A percentile compares a stretch with the other conserved stretches of the same genome.
Conservation (phyloP, 1,284 basidiomycete species). For the Cryptococcus neoformans region DNA sequence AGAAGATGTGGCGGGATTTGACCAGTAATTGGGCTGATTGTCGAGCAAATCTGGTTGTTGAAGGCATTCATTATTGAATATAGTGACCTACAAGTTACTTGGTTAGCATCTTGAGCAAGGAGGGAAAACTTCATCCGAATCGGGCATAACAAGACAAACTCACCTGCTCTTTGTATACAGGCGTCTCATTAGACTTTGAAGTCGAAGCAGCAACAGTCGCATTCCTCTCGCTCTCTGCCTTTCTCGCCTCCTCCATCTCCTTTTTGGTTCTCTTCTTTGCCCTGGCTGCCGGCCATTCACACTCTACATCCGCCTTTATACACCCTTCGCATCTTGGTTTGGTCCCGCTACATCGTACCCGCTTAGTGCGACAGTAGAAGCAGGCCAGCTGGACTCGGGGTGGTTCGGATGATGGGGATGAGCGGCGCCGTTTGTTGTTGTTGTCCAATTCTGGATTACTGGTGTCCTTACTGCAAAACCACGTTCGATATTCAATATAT, state of each 20-base stretch:
- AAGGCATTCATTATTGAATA: too few relatives aligned
- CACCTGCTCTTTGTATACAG: neutral
- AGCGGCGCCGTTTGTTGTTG: neutral
- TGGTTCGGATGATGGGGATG: conserved; percentile 2
- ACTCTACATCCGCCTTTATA: conserved; percentile 38
- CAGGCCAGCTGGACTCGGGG: conserved; percentile 35
- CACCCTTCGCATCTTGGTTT: conserved; percentile 46
- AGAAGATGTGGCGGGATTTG: neutral
- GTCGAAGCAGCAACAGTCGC: neutral
- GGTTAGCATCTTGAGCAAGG: too few relatives aligned
- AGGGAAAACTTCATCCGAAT: too few relatives aligned
- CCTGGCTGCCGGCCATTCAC: conserved; percentile 48
- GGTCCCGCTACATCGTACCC: conserved; percentile 48
- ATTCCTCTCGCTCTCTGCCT: conserved; percentile 15
- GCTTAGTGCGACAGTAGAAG: conserved; percentile 46
- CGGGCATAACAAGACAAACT: neutral
- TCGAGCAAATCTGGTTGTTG: neutral
- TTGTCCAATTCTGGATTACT: too few relatives aligned
- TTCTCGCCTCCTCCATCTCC: conserved; percentile 51
- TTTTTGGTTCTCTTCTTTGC: conserved; percentile 49
- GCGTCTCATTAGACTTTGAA: neutral
- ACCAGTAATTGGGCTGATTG: neutral
- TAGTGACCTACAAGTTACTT: neutral
- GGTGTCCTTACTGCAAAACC: too few relatives aligned
- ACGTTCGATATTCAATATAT: too few relatives aligned